Conservation (phyloP, 768 basidiomycete species). For the Dacryopinax spathularia region DNA sequence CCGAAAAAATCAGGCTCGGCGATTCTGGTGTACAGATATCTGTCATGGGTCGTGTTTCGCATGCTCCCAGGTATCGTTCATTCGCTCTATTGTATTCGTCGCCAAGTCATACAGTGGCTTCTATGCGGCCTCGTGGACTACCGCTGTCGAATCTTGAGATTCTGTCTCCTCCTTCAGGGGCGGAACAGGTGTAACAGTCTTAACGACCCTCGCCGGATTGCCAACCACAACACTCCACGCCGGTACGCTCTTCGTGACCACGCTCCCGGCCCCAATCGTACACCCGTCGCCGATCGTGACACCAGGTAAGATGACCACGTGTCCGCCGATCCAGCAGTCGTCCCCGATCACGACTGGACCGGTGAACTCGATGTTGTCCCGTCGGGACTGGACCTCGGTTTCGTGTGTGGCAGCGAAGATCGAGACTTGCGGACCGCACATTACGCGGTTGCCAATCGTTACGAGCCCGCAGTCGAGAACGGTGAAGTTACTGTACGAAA, state of each 20-base stretch:
- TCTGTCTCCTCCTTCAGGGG: not conserved
- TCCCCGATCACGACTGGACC: constrained; percentile 22
- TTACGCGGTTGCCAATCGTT: constrained; percentile 20
- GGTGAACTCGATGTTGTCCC: constrained; percentile 20
- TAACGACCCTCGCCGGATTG: constrained; percentile 24
- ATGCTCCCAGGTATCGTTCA: too few relatives aligned
- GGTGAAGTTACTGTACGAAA: constrained; percentile 9
- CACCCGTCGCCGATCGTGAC: constrained; percentile 23
- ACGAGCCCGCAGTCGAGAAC: constrained; percentile 14
- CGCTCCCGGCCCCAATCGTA: constrained; percentile 22
- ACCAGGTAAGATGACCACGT: constrained; percentile 19
- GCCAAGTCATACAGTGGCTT: too few relatives aligned
- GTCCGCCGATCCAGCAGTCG: constrained; percentile 27
- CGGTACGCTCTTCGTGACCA: constrained; percentile 22
- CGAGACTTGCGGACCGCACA: constrained; percentile 22
- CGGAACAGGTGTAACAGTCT: constrained; percentile 15
- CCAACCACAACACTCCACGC: constrained; percentile 22
- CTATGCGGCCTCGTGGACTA: too few relatives aligned
- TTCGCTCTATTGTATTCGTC: too few relatives aligned
- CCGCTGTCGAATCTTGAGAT: too few relatives aligned
- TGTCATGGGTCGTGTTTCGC: too few relatives aligned
- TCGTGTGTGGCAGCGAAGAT: constrained; percentile 18
- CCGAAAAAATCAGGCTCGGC: too few relatives aligned
- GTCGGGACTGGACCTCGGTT: constrained; percentile 18
- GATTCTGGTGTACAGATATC: too few relatives aligned